Evolutionary conservation across 1,139 yeast species (phyloP).

Genomic region (Zhuliangozyma blackwelliae): DNA sequence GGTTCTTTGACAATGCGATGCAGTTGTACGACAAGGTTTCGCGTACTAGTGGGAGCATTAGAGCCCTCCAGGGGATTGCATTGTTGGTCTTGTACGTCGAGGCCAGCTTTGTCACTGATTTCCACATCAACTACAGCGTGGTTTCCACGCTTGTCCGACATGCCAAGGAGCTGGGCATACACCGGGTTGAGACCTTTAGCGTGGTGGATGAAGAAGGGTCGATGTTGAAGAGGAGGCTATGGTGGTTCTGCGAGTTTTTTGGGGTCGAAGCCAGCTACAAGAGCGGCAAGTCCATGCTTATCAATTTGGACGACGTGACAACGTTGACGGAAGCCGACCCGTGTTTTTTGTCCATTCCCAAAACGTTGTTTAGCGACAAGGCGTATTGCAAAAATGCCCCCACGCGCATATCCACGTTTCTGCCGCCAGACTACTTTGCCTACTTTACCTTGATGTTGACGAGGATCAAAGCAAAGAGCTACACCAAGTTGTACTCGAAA

Average conservation of each 20-base stretch:
- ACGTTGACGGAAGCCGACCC: slow-evolving; percentile 15
- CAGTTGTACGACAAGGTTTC: slow-evolving; percentile 19
- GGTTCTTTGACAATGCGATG: slow-evolving; percentile 16
- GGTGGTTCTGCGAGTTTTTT: slow-evolving; percentile 20
- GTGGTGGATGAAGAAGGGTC: slow-evolving; percentile 9
- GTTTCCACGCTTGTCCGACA: slow-evolving; percentile 18
- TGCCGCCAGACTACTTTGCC: slow-evolving; percentile 10
- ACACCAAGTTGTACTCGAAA: slow-evolving; percentile 13
- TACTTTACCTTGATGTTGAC: slow-evolving; percentile 15
- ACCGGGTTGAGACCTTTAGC: slow-evolving; percentile 12
- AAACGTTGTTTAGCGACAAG: slow-evolving; percentile 5
- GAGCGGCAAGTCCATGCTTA: slow-evolving; percentile 17
- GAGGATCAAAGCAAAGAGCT: slow-evolving; percentile 18
- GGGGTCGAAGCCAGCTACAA: slow-evolving; percentile 21
- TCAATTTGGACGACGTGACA: slow-evolving; percentile 14
- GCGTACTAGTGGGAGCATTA: slow-evolving; percentile 16
- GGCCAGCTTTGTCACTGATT: slow-evolving; percentile 19
- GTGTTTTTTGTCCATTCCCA: slow-evolving; percentile 11
- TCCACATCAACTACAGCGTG: slow-evolving; percentile 19
- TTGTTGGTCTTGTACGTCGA: slow-evolving; percentile 20
- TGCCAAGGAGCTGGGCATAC: slow-evolving; percentile 19
- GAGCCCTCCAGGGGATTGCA: slow-evolving; percentile 21
- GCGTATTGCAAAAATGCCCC: slow-evolving; percentile 7
- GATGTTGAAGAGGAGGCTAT: slow-evolving; percentile 14
- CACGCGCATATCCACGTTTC: slow-evolving; percentile 2